Evolutionary conservation across 352 stramenopile species (phyloP).

Genomic region (Phytopythium litorale): DNA sequence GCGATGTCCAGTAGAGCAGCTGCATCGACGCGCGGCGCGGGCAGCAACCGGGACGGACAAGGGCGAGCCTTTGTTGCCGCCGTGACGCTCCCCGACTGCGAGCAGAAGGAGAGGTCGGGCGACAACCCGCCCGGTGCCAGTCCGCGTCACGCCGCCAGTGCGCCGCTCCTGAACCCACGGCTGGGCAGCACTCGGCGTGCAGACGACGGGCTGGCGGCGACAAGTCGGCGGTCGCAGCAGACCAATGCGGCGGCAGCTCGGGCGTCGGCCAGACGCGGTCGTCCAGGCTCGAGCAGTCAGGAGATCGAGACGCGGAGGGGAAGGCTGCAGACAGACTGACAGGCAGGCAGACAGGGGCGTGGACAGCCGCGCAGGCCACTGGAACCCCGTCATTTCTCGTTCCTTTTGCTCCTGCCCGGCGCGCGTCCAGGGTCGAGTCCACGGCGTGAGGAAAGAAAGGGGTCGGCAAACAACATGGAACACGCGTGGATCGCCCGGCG

Average conservation of each 20-base stretch:
- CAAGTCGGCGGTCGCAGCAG: slow-evolving; percentile 1
- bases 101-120: slow-evolving; percentile 23
- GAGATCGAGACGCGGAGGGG: slow-evolving; percentile 1
- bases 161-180: not conserved
- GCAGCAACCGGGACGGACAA: slow-evolving; percentile 28
- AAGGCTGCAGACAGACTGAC: not conserved
- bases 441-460: slow-evolving; percentile 63
- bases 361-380: slow-evolving; percentile 25
- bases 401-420: slow-evolving; percentile 35
- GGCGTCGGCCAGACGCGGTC: not conserved
- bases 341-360: slow-evolving; percentile 4
- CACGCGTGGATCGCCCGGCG: slow-evolving; percentile 16
- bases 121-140: slow-evolving; percentile 19
- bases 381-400: slow-evolving; percentile 67
- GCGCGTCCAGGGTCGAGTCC: not conserved
- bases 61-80: slow-evolving; percentile 66
- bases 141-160: not conserved
- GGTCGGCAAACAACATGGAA: slow-evolving; percentile 65
- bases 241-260: not conserved
- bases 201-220: not conserved
- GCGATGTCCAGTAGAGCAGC: not conserved
- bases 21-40: too few species aligned
- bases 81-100: slow-evolving; percentile 42
- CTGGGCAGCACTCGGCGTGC: not conserved
- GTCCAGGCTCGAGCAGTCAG: not conserved